phyloP scores from a whole-genome alignment of 176 grass and related monocot genomes.

The Echinochloa phyllopogon region DNA sequence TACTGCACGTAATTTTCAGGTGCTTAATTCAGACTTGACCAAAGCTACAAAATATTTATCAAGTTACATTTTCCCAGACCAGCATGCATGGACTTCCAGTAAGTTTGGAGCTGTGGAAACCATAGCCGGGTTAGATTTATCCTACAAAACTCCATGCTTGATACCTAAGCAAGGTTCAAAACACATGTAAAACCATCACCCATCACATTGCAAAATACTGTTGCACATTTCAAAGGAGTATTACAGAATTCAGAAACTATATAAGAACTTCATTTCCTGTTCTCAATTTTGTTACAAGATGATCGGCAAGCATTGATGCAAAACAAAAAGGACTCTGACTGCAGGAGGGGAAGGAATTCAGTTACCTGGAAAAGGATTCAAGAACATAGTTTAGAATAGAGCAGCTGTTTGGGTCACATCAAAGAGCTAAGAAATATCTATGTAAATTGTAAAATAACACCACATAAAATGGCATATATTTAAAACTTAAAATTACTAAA shows the following conservation, averaged over 20 bases:
- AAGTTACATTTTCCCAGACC: too few relatives aligned
- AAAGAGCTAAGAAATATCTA: neutral
- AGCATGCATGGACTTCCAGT: neutral
- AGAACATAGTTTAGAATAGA: constrained; percentile 27
- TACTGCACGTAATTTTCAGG: neutral
- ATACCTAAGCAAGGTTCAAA: neutral
- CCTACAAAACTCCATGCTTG: neutral
- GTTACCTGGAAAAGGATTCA: constrained; percentile 33
- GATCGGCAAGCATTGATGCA: neutral
- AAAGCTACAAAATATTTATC: neutral
- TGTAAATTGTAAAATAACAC: neutral
- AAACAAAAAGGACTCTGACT: neutral
- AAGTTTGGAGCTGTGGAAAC: neutral
- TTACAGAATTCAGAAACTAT: constrained; percentile 25
- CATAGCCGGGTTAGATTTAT: neutral
- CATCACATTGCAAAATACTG: neutral
- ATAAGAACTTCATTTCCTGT: neutral
- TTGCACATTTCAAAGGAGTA: constrained; percentile 6
- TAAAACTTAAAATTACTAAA: neutral
- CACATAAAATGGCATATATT: neutral
- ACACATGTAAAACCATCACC: neutral
- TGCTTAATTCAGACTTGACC: neutral
- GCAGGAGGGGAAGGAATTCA: neutral
- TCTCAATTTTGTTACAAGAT: constrained; percentile 26
- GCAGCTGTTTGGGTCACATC: neutral